Evolutionary conservation across 441 rosid genomes (phyloP), one percentile per base, ranked within the genome.

Genomic region (Pelargonium citronellum): DNA sequence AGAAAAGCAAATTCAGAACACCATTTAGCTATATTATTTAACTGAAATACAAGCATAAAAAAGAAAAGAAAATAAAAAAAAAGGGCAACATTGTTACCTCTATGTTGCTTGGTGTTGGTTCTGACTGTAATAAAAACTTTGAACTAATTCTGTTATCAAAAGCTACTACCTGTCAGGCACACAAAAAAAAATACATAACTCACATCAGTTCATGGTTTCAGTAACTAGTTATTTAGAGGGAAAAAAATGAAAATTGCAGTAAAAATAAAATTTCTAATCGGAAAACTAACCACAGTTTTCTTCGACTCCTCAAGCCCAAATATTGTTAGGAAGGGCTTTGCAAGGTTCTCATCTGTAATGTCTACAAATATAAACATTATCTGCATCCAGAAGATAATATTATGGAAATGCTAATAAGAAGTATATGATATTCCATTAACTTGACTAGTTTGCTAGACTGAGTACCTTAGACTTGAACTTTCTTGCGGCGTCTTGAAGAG

Each of bases 321-420:
- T 67, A 94, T 80, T 66, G 96, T 88, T 75, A 94, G 85, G 85
- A 89, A 87, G 61, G 95, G 96, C 86, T 91, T 90, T 41, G 97
- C 97, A 10, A 83, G 85, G 84, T 94, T 86, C 74, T 89, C 92
- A 60, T 90, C 87, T 7, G 77, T 17, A 49, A 88, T 85, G 78
- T 91, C 91, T 17, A 88, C 73, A 58, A 79, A 69, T 72, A 88
- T 75, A 83, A 91, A 80, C 90, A 91, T 87, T 78, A 94, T 79
- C 95, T 93, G 86, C 85, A 84, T 0, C 16, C 73, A 13, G 69
- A 67, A 44, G 70, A 73, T 13, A 71, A 66, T 44, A 65, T 75
- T 12, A 75, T 67, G 27, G 69, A 80, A 11, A 70, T 27, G 68
- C 65, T 49, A 60, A n/a, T 39, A 12, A 64, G 63, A 69, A 34